Evolutionary conservation across 225 moss, liverwort and hornwort species (phyloP), one percentile per base, ranked within the genome.

Genomic region (Bryum argenteum): DNA sequence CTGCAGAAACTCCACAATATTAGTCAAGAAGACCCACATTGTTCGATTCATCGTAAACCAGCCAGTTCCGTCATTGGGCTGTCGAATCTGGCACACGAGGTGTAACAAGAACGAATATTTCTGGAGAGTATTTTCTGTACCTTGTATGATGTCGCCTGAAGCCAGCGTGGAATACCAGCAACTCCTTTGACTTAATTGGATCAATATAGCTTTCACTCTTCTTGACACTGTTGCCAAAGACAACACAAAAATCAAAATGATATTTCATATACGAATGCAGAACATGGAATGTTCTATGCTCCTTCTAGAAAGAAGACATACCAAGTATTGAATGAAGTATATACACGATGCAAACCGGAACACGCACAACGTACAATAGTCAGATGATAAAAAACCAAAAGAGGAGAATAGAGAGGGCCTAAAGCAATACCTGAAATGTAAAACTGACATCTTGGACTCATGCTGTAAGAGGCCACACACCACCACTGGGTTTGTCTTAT

Each of bases 391-490:
- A 22, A 40, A 47, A 42, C 56, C 15, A 54, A 12, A 41, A 70
- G 60, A 7, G 54, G 67, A 70, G 23, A 45, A 21, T 67, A 16
- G 15, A 88, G 57, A 33, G 33, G 7, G 33, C 33, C 55, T 62
- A 58, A 48, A 67, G 17, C 63, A 22, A 17, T 75, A 96, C 96
- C 96, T 94, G 76, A 81, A 94, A 81, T 98, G 98, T 72, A 94
- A 65, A 41, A 94, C 85, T 48, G 98, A 98, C 92, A 98, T 87
- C 84, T 98, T 98, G 21, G 94, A 81, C 67, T 98, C 98, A 67
- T 98, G 98, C 66, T 89, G 92, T 38, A 94, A 74, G 57, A 98
- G 89, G 38, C 92, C 98, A 71, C 91, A 98, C 22, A 91, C 87
- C 65, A 98, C 87, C 65, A 91, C 81, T 52, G 92, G 94, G 21